Conservation (phyloP, 2,329 filamentous ascomycete species). For the Emergomyces orientalis region DNA sequence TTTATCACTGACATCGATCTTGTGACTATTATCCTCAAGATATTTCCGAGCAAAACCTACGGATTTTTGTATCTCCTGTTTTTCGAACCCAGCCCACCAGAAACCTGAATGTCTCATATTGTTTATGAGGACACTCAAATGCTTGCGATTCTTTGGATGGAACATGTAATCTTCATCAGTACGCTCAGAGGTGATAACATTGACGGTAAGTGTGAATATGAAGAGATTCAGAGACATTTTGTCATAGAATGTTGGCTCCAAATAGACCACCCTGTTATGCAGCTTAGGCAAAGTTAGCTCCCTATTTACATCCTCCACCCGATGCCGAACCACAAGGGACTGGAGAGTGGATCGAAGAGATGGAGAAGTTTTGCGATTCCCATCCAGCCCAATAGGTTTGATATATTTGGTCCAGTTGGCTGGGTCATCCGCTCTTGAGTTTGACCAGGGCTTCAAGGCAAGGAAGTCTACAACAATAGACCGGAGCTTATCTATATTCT, state of each 20-base stretch:
- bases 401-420: constrained; percentile 67
- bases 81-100: constrained; percentile 69
- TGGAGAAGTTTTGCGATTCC: constrained; percentile 35
- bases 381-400: constrained; percentile 50
- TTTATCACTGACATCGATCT: constrained; percentile 53
- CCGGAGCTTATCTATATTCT: constrained; percentile 58
- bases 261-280: constrained; percentile 58
- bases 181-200: constrained; percentile 79
- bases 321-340: constrained; percentile 72
- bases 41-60: constrained; percentile 61
- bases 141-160: constrained; percentile 60
- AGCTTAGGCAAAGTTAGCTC: constrained; percentile 61
- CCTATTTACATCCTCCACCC: constrained; percentile 56
- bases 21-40: constrained; percentile 51
- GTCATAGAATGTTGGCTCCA: constrained; percentile 79
- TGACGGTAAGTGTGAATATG: constrained; percentile 71
- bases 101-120: constrained; percentile 80
- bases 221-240: constrained; percentile 77
- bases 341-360: constrained; percentile 60
- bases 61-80: constrained; percentile 51
- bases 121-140: constrained; percentile 57
- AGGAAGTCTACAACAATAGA: constrained; percentile 62
- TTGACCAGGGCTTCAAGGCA: constrained; percentile 69
- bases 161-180: constrained; percentile 83
- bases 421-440: constrained; percentile 48